Conservation (phyloP, 2,329 filamentous ascomycete genomes). For the Fusarium fracticaudum region DNA sequence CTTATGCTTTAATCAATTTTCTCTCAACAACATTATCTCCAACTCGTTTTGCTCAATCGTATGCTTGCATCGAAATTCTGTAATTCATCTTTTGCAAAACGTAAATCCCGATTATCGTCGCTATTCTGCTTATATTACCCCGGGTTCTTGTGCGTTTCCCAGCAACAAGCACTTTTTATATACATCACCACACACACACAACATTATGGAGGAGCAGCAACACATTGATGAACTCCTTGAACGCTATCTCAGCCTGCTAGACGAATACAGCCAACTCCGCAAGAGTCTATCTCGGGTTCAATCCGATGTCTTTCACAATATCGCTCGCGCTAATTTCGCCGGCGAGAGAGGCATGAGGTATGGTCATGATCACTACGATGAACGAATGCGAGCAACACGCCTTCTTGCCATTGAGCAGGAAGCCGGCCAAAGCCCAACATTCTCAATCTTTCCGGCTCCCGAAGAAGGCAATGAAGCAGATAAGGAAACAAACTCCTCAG, state of each 20-base stretch:
- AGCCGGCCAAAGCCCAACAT: constrained; percentile 25
- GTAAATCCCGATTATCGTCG: too few relatives aligned
- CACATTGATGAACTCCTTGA: constrained; percentile 71
- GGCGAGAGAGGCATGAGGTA: constrained; percentile 71
- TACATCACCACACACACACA: not conserved
- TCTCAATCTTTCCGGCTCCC: constrained; percentile 20
- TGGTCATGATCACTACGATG: constrained; percentile 76
- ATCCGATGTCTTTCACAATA: constrained; percentile 63
- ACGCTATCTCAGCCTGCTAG: constrained; percentile 71
- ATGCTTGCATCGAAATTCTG: not conserved
- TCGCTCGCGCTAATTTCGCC: constrained; percentile 81
- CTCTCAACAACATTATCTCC: not conserved
- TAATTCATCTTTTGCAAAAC: not conserved
- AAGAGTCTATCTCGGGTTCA: constrained; percentile 63
- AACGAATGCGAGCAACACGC: constrained; percentile 72
- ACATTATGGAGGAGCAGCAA: constrained; percentile 44
- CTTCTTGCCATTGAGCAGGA: constrained; percentile 47
- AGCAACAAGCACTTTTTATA: not conserved
- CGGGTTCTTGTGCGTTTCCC: not conserved
- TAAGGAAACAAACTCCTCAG: not conserved
- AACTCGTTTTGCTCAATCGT: not conserved
- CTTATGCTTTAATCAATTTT: not conserved
- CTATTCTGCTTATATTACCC: not conserved
- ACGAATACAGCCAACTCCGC: constrained; percentile 72
- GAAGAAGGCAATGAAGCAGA: constrained; percentile 14